Percentiles rank a stretch among this genome's conserved stretches.
Evolutionary conservation across 202 grass and related monocot genomes (phyloP).

Genomic region (Carex sylvatica): DNA sequence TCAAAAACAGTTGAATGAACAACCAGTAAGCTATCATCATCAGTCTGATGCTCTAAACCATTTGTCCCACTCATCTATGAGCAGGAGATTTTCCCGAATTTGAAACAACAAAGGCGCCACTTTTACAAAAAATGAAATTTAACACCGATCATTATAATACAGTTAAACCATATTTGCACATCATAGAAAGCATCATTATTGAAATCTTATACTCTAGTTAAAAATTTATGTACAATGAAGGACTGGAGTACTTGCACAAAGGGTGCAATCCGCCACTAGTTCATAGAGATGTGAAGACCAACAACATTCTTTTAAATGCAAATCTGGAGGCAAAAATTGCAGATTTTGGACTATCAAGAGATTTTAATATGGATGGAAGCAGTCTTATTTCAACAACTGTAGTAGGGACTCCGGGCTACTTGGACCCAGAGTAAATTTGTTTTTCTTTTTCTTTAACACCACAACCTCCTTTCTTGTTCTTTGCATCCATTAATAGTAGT

Average conservation of each 20-base stretch:
- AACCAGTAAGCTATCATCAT: too few relatives aligned
- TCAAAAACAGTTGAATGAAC: too few relatives aligned
- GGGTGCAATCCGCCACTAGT: constrained; percentile 63
- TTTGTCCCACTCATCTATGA: too few relatives aligned
- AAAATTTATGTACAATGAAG: constrained; percentile 14
- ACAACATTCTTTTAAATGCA: constrained; percentile 56
- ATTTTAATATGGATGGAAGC: constrained; percentile 17
- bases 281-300: constrained; percentile 70
- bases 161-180: not conserved
- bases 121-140: not conserved
- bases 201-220: not conserved
- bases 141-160: not conserved
- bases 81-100: too few relatives aligned
- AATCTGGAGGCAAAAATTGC: constrained; percentile 57
- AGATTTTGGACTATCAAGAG: constrained; percentile 63
- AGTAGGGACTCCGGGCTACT: constrained; percentile 60
- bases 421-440: constrained; percentile 60
- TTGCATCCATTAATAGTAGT: not conserved
- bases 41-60: too few relatives aligned
- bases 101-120: not conserved
- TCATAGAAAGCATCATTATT: too few relatives aligned
- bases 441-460: not conserved
- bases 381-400: constrained; percentile 50
- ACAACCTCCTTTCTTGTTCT: not conserved
- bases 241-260: constrained; percentile 69